Evolutionary conservation across 129 eudicot genomes (phyloP), one percentile per base, ranked within the genome.

Genomic region (Ambrosia trifida): DNA sequence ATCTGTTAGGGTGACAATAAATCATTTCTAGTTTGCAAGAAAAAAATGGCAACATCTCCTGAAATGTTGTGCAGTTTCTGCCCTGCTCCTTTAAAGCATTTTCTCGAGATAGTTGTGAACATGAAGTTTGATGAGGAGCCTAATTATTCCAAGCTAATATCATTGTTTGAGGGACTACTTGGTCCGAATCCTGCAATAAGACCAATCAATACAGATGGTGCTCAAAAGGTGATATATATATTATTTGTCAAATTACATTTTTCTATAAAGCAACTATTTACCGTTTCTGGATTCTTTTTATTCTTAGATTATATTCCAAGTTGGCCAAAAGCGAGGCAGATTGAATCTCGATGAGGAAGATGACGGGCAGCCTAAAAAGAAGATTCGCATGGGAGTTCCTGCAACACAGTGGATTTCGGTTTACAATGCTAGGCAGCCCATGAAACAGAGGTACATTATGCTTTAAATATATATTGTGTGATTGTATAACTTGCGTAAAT

Each of bases 51-150:
- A 8, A 90, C 96, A 18, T 87, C 96, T 53, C 91, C 91, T 30
- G 96, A 87, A 50, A 72, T 82, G 77, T 33, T 90, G 59, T 90
- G 96, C 62, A 81, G 85, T 71, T 85, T 83, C 72, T 85, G 96
- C 72, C 96, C 96, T 44, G 68, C 88, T 54, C 89, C 96, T 31
- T 72, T 90, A 19, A 83, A 76, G 47, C 82, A 84, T 50, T 90
- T 87, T 73, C 87, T 90, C 30, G 95, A 90, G 78, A 69, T 78
- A 45, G 94, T 90, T 52, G 87, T 87, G 71, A 90, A 90, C 76
- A 85, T 90, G 91, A 90, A 87, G 84, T 90, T 90, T 45, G 96
- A 90, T 44, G 96, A 90, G 72, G 96, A 90, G 74, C 96, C 96
- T n/a, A 90, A 85, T 60, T 90, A 90, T 85, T 78, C 96, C 30